Percentiles rank a stretch among this genome's conserved stretches.
These are phyloP conservation scores for Oxyria digyna DNA, from an alignment of 148 eudicot genomes.

Conservation along the genomic window DNA sequence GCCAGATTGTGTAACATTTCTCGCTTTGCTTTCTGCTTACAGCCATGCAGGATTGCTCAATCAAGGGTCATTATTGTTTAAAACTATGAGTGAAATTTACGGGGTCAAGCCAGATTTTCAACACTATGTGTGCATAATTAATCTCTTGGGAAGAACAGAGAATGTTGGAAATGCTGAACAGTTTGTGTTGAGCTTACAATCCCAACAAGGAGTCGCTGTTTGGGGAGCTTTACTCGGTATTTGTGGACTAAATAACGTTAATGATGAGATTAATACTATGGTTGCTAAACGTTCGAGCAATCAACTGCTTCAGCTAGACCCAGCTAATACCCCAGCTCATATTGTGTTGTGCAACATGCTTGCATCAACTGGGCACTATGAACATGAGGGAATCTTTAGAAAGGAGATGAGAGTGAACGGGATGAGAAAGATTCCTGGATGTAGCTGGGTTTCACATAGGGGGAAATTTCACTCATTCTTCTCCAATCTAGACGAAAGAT, in stretches of 20 bases:
- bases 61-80: slow-evolving; percentile 20
- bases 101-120: slow-evolving; percentile 17
- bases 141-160: slow-evolving; percentile 31
- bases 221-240: slow-evolving; percentile 37
- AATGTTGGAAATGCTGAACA: slow-evolving; percentile 30
- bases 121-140: slow-evolving; percentile 26
- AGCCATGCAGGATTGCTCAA: slow-evolving; percentile 25
- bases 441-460: slow-evolving; percentile 78
- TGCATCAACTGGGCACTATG: slow-evolving; percentile 58
- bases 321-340: slow-evolving; percentile 48
- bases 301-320: slow-evolving; percentile 33
- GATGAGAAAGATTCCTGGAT: slow-evolving; percentile 54
- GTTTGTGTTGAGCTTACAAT: slow-evolving; percentile 22
- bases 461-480: slow-evolving; percentile 57
- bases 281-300: slow-evolving; percentile 35
- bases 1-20: slow-evolving; percentile 29
- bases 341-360: slow-evolving; percentile 61
- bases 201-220: slow-evolving; percentile 16
- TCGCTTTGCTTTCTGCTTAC: slow-evolving; percentile 28
- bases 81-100: slow-evolving; percentile 19
- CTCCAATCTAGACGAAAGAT: slow-evolving; percentile 10
- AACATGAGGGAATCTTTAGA: slow-evolving; percentile 50
- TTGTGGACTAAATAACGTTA: slow-evolving; percentile 32
- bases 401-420: slow-evolving; percentile 62
- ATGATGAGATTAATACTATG: slow-evolving; percentile 44